These are phyloP conservation scores for Neobulgaria alba DNA, from an alignment of 2,329 filamentous ascomycete genomes.

Conservation along the genomic window DNA sequence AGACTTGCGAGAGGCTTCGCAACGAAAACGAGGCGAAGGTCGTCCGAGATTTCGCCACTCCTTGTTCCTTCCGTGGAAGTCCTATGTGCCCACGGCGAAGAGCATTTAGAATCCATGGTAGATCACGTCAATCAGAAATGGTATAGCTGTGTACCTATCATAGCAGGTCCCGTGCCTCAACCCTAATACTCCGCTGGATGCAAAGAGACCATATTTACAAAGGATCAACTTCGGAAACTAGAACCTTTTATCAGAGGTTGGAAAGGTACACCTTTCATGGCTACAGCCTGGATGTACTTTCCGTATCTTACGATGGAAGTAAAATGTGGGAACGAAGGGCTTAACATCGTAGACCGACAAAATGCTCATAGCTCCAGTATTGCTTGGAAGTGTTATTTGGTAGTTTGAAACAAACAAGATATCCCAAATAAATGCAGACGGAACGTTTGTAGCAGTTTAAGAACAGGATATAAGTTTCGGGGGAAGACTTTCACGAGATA, in stretches of 20 bases:
- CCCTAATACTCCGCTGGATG: constrained; percentile 33
- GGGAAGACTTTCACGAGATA: no score
- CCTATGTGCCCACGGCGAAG: constrained; percentile 21
- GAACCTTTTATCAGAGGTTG: constrained; percentile 20
- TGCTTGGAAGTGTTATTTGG: no score
- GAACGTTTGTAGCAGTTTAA: no score
- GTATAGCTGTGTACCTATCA: constrained; percentile 5
- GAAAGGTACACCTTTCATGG: constrained; percentile 30
- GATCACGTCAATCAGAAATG: constrained; percentile 29
- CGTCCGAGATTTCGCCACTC: constrained; percentile 29
- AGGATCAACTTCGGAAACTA: constrained; percentile 30
- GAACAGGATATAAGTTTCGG: no score
- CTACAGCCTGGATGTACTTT: constrained; percentile 39
- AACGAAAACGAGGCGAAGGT: constrained; percentile 30
- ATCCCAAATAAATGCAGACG: no score
- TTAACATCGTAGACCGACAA: constrained; percentile 31
- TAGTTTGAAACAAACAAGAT: no score
- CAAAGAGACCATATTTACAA: constrained; percentile 27
- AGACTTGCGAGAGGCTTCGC: constrained; percentile 25
- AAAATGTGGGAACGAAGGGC: constrained; percentile 33
- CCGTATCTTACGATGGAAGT: constrained; percentile 42
- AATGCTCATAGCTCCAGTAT: constrained; percentile 34
- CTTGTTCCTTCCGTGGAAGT: constrained; percentile 32
- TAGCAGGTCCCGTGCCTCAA: constrained; percentile 25
- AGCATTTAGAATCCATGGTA: constrained; percentile 22